A percentile compares a stretch with the other conserved stretches of the same genome.
These are phyloP conservation scores for Blastocrithidia nonstop DNA, from an alignment of 208 protist genomes.

Conservation along the genomic window DNA sequence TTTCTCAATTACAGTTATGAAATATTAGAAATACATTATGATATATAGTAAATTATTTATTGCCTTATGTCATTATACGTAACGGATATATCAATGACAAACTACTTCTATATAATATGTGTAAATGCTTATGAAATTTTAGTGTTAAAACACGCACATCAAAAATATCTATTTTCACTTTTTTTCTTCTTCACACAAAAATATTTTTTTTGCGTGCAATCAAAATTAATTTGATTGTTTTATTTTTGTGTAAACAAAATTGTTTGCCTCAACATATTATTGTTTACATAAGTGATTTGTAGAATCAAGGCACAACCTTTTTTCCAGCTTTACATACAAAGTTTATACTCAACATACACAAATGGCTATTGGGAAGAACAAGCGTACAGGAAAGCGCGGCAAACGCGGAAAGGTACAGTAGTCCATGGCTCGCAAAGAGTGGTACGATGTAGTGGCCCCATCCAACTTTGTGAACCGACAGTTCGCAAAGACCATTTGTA, in stretches of 20 bases:
- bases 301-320: not conserved
- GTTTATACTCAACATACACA: not conserved
- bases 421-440: slow-evolving; percentile 98
- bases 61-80: too few relatives aligned
- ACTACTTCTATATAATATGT: not conserved
- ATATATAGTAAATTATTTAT: too few relatives aligned
- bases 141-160: not conserved
- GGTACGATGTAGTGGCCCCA: slow-evolving; percentile 98
- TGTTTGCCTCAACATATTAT: not conserved
- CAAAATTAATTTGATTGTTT: not conserved
- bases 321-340: not conserved
- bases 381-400: slow-evolving; percentile 91
- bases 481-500: slow-evolving; percentile 96
- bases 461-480: slow-evolving; percentile 89
- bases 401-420: slow-evolving; percentile 89
- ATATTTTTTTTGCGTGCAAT: not conserved
- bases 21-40: too few relatives aligned
- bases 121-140: not conserved
- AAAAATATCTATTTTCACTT: not conserved
- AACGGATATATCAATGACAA: too few relatives aligned
- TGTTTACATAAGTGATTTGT: not conserved
- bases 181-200: not conserved
- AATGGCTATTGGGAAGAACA: slow-evolving; percentile 93
- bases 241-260: not conserved
- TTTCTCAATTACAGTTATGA: too few relatives aligned